Conservation (phyloP, 2,329 filamentous ascomycete genomes). For the Epichloe coenophiala region DNA sequence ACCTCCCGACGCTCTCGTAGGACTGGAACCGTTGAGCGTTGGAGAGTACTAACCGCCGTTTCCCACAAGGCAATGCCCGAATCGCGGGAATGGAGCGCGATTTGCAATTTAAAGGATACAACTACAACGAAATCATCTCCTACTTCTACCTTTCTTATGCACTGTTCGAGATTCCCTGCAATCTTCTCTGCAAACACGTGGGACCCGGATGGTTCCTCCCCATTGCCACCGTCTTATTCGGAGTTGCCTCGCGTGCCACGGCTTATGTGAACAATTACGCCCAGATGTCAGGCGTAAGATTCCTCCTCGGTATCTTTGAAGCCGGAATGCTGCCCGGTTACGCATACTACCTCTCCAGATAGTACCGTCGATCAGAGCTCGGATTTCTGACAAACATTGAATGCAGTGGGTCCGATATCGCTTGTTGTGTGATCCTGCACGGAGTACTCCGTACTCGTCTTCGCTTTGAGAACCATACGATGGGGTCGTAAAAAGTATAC, state of each 20-base stretch:
- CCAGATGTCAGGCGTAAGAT: constrained; percentile 45
- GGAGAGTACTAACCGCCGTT: neutral
- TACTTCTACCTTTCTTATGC: constrained; percentile 64
- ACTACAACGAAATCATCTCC: constrained; percentile 54
- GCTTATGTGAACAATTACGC: constrained; percentile 47
- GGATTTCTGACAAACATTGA: constrained; percentile 8
- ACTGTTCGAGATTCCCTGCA: constrained; percentile 56
- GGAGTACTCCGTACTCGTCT: neutral
- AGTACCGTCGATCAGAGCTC: constrained; percentile 58
- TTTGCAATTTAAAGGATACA: constrained; percentile 43
- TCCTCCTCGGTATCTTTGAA: constrained; percentile 56
- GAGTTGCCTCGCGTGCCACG: constrained; percentile 48
- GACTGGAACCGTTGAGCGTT: neutral
- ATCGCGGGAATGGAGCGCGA: constrained; percentile 52
- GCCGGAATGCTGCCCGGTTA: constrained; percentile 63
- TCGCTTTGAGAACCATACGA: neutral
- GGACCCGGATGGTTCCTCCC: constrained; percentile 64
- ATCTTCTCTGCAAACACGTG: constrained; percentile 56
- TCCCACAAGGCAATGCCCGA: constrained; percentile 46
- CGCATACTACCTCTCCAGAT: constrained; percentile 58
- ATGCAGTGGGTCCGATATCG: too few species aligned
- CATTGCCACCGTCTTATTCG: constrained; percentile 46
- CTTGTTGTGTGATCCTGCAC: neutral
- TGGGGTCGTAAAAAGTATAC: neutral
- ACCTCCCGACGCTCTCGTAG: neutral